Evolutionary conservation across 495 filamentous ascomycete species (phyloP), one percentile per base, ranked within the genome.

Genomic region (Aspergillus heteromorphus): DNA sequence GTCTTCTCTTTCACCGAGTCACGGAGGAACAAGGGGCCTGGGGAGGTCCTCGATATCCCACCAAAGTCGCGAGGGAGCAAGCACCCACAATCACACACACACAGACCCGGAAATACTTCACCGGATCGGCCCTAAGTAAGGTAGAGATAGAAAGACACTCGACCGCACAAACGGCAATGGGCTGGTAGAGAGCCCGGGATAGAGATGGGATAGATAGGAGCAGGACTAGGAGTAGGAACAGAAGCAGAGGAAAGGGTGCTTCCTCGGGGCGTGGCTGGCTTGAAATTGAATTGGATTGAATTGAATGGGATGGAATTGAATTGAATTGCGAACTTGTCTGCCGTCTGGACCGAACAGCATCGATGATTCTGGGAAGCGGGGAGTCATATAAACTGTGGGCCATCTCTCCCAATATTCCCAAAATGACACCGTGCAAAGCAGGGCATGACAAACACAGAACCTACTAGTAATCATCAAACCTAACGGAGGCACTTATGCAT

Each of bases 381-480:
- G 69, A 69, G 57, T 67, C 65, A 67, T 72, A 71, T 74, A 74
- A 66, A 70, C 65, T 60, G 69, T 72, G 71, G 67, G 61, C 66
- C 68, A 68, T 67, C 58, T 62, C 56, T 65, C 57, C 34, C 52
- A 47, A 53, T 54, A n/a, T n/a, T n/a, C 56, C 57, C 58, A 65
- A 63, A 61, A 57, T 55, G 62, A 57, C 56, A 58, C 45, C 57
- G 57, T 59, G 57, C 56, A 59, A 59, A 61, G 59, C 55, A 59
- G 48, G 51, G 53, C 59, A 57, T 60, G 63, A 64, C 68, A 66
- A 69, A 70, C 56, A 72, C 62, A 65, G 66, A 69, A 68, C 67
- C 71, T 67, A n/a, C n/a, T n/a, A n/a, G n/a, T n/a, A 70, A 69
- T 63, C 63, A 70, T 63, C 64, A 67, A 65, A 67, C 69, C 62